These are phyloP conservation scores for Daldinia sp. DNA, from an alignment of 2,329 filamentous ascomycete species.

Conservation along the genomic window DNA sequence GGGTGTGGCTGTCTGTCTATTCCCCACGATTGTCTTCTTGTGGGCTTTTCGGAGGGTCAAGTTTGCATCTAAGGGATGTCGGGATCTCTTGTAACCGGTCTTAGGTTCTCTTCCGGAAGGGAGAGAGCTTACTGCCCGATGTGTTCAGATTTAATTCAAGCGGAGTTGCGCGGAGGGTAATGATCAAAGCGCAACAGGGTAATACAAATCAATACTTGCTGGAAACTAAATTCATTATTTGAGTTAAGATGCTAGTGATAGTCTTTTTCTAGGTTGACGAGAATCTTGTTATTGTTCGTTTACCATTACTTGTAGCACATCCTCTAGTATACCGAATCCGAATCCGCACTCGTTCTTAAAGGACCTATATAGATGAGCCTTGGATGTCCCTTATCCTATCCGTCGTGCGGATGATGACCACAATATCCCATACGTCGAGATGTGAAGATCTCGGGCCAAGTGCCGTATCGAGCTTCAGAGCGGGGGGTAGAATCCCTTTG, in stretches of 20 bases:
- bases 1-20: constrained; percentile 29
- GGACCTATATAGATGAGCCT: background rate
- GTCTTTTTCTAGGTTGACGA: background rate
- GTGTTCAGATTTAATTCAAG: constrained; percentile 20
- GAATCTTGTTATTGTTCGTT: no score
- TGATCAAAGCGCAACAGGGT: constrained; percentile 31
- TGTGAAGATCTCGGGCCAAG: background rate
- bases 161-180: constrained; percentile 33
- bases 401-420: background rate
- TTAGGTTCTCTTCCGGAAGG: constrained; percentile 6
- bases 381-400: background rate
- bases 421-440: constrained; percentile 1
- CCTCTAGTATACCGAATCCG: background rate
- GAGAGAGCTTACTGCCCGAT: constrained; percentile 14
- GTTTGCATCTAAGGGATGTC: constrained; percentile 38
- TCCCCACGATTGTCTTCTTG: constrained; percentile 17
- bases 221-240: constrained; percentile 1
- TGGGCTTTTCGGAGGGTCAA: constrained; percentile 27
- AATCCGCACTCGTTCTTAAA: background rate
- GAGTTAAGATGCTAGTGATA: background rate
- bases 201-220: constrained; percentile 32
- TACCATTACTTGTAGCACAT: background rate
- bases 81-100: constrained; percentile 16
- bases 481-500: background rate
- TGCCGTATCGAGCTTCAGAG: background rate